Percentiles rank a stretch among this genome's conserved stretches.
Evolutionary conservation across 441 rosid species (phyloP).

Genomic region (Dalechampia spathulata): DNA sequence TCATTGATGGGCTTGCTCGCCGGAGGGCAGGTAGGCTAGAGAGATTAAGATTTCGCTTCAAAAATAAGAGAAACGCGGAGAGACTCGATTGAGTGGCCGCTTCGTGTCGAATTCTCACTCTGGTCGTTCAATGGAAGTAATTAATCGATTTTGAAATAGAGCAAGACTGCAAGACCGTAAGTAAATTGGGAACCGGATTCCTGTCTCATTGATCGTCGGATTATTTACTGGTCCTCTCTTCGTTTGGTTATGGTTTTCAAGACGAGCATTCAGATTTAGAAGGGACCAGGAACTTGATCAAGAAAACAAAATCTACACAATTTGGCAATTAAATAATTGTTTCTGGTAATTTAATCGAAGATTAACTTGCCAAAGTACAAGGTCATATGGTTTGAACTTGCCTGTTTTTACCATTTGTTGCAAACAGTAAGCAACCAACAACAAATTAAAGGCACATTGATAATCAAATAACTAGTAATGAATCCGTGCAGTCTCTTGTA

Average conservation of each 20-base stretch:
- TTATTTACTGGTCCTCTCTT: not conserved
- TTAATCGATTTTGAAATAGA: conserved; percentile 27
- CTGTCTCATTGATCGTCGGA: conserved; percentile 27
- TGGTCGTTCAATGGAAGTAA: conserved; percentile 81
- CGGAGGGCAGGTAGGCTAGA: conserved; percentile 56
- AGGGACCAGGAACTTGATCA: too few relatives aligned
- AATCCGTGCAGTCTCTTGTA: not conserved
- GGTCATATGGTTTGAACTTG: too few relatives aligned
- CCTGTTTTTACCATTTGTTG: too few relatives aligned
- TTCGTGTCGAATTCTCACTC: conserved; percentile 74
- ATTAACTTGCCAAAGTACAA: too few relatives aligned
- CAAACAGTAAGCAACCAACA: too few relatives aligned
- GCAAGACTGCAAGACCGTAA: not conserved
- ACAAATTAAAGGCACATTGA: not conserved
- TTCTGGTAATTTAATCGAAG: too few relatives aligned
- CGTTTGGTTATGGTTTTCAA: not conserved
- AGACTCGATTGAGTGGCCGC: conserved; percentile 64
- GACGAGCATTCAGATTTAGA: too few relatives aligned
- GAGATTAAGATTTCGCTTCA: conserved; percentile 62
- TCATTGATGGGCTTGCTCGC: conserved; percentile 76
- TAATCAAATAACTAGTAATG: not conserved
- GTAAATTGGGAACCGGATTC: conserved; percentile 18
- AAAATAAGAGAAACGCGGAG: conserved; percentile 68
- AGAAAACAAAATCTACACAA: too few relatives aligned
- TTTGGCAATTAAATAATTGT: too few relatives aligned